Evolutionary conservation across 2,329 filamentous ascomycete genomes (phyloP).

Genomic region (Phoma sp.): DNA sequence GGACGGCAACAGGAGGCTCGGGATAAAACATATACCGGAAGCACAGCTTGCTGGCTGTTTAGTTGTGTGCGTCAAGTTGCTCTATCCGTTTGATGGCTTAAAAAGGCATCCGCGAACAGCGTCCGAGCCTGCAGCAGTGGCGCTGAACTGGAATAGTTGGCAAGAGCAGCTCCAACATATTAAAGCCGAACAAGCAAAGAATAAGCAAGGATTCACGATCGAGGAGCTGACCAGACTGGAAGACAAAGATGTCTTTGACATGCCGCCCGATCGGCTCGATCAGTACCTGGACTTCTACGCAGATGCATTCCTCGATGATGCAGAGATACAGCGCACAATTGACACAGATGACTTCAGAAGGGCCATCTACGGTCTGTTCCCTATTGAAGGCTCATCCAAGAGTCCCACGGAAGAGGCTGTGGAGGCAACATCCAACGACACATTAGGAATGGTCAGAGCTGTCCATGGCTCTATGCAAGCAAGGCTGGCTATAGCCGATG

Average conservation of each 20-base stretch:
- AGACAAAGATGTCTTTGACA: constrained; percentile 66
- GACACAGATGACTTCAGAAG: constrained; percentile 49
- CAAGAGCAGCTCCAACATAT: constrained; percentile 25
- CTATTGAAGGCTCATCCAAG: constrained; percentile 26
- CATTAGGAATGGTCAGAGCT: constrained; percentile 47
- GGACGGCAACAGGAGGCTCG: constrained; percentile 21
- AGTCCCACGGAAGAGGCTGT: neutral
- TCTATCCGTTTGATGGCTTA: constrained; percentile 73
- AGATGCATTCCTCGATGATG: constrained; percentile 64
- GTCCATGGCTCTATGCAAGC: constrained; percentile 52
- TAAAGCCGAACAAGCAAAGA: constrained; percentile 10
- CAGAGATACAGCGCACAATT: constrained; percentile 41
- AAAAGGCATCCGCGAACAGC: constrained; percentile 57
- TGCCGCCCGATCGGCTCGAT: constrained; percentile 69
- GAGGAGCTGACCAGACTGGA: constrained; percentile 59
- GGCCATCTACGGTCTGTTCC: constrained; percentile 52
- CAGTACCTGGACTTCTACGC: constrained; percentile 81
- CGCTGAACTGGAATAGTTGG: constrained; percentile 79
- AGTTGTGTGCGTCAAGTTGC: constrained; percentile 77
- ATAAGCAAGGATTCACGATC: constrained; percentile 37
- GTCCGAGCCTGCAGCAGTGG: constrained; percentile 63
- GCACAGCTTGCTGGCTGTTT: constrained; percentile 73
- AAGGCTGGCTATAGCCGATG: constrained; percentile 47
- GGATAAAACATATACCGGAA: constrained; percentile 63
- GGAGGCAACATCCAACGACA: constrained; percentile 25